Evolutionary conservation across 164 flowering plant genomes (phyloP), one percentile per base, ranked within the genome.

Genomic region (Amborella trichopoda): DNA sequence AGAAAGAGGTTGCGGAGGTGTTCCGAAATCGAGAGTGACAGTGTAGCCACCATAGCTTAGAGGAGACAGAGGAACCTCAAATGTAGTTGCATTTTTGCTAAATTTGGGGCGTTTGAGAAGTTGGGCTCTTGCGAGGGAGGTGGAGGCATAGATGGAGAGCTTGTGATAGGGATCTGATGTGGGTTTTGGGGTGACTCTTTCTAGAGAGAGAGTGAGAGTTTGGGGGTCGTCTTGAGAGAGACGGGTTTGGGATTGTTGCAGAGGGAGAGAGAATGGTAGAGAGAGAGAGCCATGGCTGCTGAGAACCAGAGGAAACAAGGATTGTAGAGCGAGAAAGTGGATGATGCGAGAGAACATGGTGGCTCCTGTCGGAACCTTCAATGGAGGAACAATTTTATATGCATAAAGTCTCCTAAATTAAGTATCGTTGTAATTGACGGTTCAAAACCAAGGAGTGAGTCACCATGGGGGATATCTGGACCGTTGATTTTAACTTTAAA

Each of bases 11-110:
- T 77, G 88, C 1, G 83, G 72, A 1, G 88, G 88, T 12, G 81
- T 76, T 3, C 88, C 88, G 39, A 80, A 69, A 30, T 54, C 45
- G 52, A 80, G 72, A 4, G 75, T 52, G 53, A 77, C 52, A 24
- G 83, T 59, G 69, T 80, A 80, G 18, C 50, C 88, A 0, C 88
- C 88, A 49, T 74, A 74, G 69, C 71, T 69, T 19, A 60, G 73
- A 21, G 77, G 56, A 50, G 20, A 66, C 10, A 74, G 48, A 3
- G 75, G 72, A 30, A 74, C 56, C 23, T 48, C 28, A 25, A 66
- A 26, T 26, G 30, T n/a, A 27, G 17, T 13, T 12, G 23, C 2
- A 27, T 23, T 4, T 14, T 52, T 13, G 54, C 52, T 8, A 21
- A 21, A 9, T 17, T 44, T 24, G 36, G 71, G 73, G 22, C 53